Base-by-base conservation (phyloP, 2,329 filamentous ascomycete genomes). In the Penicillium nordicum region DNA sequence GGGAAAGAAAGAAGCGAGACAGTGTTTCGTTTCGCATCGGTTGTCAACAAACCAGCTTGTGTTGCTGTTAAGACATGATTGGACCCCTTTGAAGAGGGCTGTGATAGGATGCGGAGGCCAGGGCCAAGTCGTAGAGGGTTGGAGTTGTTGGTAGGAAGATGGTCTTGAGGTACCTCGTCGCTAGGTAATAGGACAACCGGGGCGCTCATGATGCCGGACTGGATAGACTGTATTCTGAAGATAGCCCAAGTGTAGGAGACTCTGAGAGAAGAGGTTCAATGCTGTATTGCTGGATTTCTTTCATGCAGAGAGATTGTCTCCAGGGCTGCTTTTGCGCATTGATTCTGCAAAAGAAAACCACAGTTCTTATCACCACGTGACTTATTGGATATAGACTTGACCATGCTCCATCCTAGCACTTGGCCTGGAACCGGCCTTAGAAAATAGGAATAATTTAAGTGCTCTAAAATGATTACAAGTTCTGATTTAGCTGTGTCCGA, bases 101-200 rank as follows among this genome's bases (percentile, higher is more conserved):
- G 88, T 42, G 90, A 89, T 57, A 91, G 85, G 73, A 95, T 87
- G 59, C 88, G 88, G 55, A 97, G 81, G 53, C 92, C 92, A 16
- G 91, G 89, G 29, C 92, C 92, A 27, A 97, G 82, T 54, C 89
- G 90, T 61, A 96, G 80, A 38, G 90, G 84, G 61, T 80, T 80
- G 57, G 80, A 81, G 59, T 84, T 90, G 46, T 82, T 80, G 30
- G 83, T 83, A 2, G 90, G 90, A 37, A 96, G 81, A 36, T 83
- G 76, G 27, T 83, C 79, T 1, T 82, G 72, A 57, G 90, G 84
- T 44, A 97, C 82, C 32, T 78, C 70, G 66, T 97, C 92, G 63
- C 94, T 92, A 0, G 94, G 94, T 7, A 97, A 84, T 59, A 97
- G 84, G 60, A 93, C 76, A n/a, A 80, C 75, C 29, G 84, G 79